phyloP scores from a whole-genome alignment of 805 yeast genomes.

The Saccharomycopsis fibuligera region DNA sequence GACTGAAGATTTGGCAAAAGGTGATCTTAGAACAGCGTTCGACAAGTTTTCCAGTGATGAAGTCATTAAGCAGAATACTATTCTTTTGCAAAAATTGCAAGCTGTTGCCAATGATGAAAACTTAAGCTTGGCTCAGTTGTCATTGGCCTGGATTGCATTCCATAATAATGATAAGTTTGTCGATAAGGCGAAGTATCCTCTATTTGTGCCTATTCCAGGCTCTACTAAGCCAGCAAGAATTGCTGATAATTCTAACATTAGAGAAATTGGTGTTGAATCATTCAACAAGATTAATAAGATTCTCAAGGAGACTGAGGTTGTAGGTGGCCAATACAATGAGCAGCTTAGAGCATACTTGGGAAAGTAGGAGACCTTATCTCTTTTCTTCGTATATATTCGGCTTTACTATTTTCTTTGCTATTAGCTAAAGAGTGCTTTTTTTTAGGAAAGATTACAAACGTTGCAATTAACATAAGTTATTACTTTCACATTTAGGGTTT shows the following conservation, averaged over 20 bases:
- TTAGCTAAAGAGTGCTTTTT: too few species aligned
- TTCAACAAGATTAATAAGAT: constrained; percentile 45
- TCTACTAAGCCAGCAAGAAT: constrained; percentile 56
- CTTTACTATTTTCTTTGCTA: too few species aligned
- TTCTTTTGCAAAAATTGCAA: constrained; percentile 42
- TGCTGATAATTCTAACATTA: constrained; percentile 47
- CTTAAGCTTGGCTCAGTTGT: constrained; percentile 57
- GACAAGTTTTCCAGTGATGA: constrained; percentile 59
- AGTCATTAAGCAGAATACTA: constrained; percentile 46
- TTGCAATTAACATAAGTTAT: too few species aligned
- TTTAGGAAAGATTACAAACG: too few species aligned
- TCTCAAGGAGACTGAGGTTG: constrained; percentile 36
- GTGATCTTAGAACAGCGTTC: constrained; percentile 44
- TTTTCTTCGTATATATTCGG: too few species aligned
- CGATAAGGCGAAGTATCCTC: constrained; percentile 35
- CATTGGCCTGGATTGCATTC: constrained; percentile 59
- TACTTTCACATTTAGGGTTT: too few species aligned
- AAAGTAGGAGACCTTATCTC: too few species aligned
- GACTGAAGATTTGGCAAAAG: constrained; percentile 42
- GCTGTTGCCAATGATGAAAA: constrained; percentile 40
- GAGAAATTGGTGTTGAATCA: constrained; percentile 49
- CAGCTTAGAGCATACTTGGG: too few species aligned
- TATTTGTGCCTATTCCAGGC: constrained; percentile 75
- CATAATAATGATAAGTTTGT: constrained; percentile 27
- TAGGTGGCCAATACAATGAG: constrained; percentile 52